Evolutionary conservation across 1,284 basidiomycete species (phyloP).

Genomic region (Coniferiporia sulphurascens): DNA sequence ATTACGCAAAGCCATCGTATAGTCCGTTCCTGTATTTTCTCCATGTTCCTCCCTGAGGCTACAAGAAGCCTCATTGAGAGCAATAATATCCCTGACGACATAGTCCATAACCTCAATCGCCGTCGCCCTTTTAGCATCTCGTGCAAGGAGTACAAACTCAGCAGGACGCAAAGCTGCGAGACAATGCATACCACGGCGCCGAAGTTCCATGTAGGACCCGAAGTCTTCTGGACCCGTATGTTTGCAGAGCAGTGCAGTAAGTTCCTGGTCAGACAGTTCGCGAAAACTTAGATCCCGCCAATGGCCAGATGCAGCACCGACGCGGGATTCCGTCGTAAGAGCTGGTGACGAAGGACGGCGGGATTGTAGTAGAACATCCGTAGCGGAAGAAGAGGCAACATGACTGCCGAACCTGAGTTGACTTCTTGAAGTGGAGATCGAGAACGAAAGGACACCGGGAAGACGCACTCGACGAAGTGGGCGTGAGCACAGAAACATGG

Average conservation of each 20-base stretch:
- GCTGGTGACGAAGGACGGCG: background rate
- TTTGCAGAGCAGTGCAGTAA: background rate
- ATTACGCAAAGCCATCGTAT: background rate
- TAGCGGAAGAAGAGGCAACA: background rate
- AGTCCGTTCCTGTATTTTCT: background rate
- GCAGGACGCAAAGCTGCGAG: background rate
- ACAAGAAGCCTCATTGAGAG: background rate
- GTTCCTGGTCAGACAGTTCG: background rate
- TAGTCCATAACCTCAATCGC: background rate
- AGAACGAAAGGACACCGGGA: background rate
- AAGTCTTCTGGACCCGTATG: background rate
- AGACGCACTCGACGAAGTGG: conserved; percentile 17
- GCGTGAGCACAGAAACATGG: conserved; percentile 26
- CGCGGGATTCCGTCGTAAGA: background rate
- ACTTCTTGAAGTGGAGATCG: background rate
- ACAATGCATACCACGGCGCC: background rate
- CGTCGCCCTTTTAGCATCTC: background rate
- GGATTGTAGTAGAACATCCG: no score
- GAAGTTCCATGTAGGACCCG: background rate
- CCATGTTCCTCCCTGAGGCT: background rate
- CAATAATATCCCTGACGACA: conserved; percentile 7
- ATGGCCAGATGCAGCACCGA: background rate
- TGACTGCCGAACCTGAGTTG: background rate
- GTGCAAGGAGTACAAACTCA: background rate
- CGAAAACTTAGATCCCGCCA: background rate